These are phyloP conservation scores for Panicum miliaceum DNA, from an alignment of 176 grass and related monocot species.

Conservation along the genomic window DNA sequence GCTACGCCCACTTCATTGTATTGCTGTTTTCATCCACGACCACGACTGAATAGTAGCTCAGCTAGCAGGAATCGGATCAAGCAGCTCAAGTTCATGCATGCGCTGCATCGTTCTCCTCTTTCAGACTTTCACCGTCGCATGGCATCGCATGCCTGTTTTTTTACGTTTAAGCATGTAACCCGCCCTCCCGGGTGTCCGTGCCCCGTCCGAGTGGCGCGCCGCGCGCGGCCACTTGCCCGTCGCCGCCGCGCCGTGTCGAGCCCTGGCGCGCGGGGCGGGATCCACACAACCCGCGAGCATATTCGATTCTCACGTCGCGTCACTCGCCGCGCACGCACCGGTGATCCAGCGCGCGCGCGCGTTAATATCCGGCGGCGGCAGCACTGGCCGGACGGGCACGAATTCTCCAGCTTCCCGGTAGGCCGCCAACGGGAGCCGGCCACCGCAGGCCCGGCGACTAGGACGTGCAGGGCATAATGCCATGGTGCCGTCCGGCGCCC, in stretches of 20 bases:
- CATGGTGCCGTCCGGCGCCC: not conserved
- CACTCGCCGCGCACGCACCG: not conserved
- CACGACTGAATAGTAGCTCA: too few relatives aligned
- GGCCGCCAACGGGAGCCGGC: conserved; percentile 11
- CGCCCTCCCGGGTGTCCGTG: too few relatives aligned
- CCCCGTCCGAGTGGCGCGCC: not conserved
- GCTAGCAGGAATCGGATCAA: too few relatives aligned
- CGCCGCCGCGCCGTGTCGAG: too few relatives aligned
- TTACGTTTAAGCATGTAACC: too few relatives aligned
- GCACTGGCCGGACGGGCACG: not conserved
- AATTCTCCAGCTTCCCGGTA: not conserved
- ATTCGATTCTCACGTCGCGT: not conserved
- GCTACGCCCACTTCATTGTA: not conserved
- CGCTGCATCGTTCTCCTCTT: too few relatives aligned
- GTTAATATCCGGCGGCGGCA: not conserved
- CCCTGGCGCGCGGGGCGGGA: not conserved
- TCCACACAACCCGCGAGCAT: not conserved
- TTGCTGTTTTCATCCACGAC: not conserved
- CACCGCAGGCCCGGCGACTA: not conserved
- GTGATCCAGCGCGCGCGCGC: not conserved
- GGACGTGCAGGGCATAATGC: not conserved
- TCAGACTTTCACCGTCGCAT: too few relatives aligned
- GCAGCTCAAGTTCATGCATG: not conserved
- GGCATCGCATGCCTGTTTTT: too few relatives aligned
- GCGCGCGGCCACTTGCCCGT: not conserved